phyloP scores from a whole-genome alignment of 2,329 filamentous ascomycete species.

The Fusarium sp. region DNA sequence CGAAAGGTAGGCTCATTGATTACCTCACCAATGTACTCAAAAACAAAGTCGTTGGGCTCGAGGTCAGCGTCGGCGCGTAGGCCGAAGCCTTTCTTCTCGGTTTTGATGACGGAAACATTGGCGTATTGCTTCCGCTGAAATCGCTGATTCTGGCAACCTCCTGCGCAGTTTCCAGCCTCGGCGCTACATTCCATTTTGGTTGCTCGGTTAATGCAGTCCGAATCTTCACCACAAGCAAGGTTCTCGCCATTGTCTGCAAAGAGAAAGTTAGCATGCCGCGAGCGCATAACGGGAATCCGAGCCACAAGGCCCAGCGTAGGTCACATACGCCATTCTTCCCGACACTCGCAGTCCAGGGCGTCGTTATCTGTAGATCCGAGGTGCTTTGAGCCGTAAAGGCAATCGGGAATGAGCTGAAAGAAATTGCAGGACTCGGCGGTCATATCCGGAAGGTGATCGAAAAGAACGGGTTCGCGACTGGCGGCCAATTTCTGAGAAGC shows the following conservation, averaged over 20 bases:
- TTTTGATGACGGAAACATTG: constrained; percentile 93
- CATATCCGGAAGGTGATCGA: constrained; percentile 78
- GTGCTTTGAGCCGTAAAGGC: constrained; percentile 90
- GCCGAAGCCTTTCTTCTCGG: constrained; percentile 96
- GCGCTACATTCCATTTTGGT: constrained; percentile 96
- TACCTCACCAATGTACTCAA: constrained; percentile 98
- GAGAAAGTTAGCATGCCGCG: constrained; percentile 25
- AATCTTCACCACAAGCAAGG: constrained; percentile 91
- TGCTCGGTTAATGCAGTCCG: constrained; percentile 97
- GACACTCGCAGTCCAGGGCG: constrained; percentile 92
- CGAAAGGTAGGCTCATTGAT: constrained; percentile 94
- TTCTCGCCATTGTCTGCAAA: constrained; percentile 72
- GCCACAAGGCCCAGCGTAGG: background rate
- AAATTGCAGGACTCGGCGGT: constrained; percentile 78
- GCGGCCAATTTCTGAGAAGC: constrained; percentile 73
- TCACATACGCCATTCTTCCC: constrained; percentile 91
- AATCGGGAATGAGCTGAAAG: constrained; percentile 85
- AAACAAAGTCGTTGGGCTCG: constrained; percentile 89
- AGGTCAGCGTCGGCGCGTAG: constrained; percentile 84
- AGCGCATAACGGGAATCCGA: background rate
- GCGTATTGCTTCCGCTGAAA: constrained; percentile 93
- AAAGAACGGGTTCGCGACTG: constrained; percentile 72
- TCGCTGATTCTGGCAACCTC: constrained; percentile 90
- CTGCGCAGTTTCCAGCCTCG: constrained; percentile 84
- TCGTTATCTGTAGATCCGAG: constrained; percentile 92